Percentiles rank a stretch among this genome's conserved stretches.
Conservation (phyloP, 768 basidiomycete species). For the Boletus subcaerulescens region DNA sequence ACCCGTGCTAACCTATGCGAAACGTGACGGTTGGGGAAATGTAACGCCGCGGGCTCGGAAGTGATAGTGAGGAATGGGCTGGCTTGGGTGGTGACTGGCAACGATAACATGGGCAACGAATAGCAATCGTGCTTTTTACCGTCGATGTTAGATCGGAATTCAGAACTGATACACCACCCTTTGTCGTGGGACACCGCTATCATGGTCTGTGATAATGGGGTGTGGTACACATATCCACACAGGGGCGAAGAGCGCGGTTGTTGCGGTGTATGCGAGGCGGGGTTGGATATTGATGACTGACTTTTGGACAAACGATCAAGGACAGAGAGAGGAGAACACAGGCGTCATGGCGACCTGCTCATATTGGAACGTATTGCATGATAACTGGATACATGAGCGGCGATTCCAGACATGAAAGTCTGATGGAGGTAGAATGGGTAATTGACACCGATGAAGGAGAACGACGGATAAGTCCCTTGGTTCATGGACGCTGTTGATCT, state of each 20-base stretch:
- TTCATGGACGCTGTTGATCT: conserved; percentile 8
- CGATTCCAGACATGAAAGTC: background rate
- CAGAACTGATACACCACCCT: too few relatives aligned
- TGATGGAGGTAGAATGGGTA: background rate
- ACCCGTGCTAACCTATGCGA: background rate
- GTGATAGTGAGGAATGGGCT: background rate
- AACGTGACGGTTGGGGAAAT: background rate
- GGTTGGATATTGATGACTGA: background rate
- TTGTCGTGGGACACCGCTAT: too few relatives aligned
- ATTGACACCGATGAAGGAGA: background rate
- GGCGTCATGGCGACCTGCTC: conserved; percentile 1
- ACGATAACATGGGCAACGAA: background rate
- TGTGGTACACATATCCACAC: background rate
- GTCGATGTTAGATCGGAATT: background rate
- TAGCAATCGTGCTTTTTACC: background rate
- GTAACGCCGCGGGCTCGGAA: background rate
- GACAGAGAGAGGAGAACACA: background rate
- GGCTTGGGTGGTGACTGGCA: background rate
- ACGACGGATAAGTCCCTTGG: background rate
- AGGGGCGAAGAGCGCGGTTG: background rate
- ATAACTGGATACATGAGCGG: background rate
- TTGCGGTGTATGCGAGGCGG: background rate
- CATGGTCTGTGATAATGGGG: too few relatives aligned
- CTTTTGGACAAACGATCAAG: background rate
- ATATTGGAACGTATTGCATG: background rate